phyloP scores from a whole-genome alignment of 352 stramenopile species.

The Blastocystis sp. region DNA sequence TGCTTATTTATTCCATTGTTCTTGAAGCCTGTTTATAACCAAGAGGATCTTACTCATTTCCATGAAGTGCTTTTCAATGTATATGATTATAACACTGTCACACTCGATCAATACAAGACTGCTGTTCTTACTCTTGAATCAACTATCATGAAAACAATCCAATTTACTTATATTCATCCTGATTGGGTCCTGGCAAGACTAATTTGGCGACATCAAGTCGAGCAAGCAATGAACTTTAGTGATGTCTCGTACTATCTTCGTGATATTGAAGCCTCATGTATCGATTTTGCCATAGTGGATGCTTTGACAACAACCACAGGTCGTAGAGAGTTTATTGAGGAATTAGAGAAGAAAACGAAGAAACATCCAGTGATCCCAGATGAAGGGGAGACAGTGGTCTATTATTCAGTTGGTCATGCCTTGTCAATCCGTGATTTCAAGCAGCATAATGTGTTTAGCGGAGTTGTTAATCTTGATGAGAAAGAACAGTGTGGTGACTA shows the following conservation, averaged over 20 bases:
- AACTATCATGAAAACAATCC: background rate
- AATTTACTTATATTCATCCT: background rate
- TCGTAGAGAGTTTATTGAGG: background rate
- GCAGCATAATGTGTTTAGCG: constrained; percentile 9
- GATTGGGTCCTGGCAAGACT: background rate
- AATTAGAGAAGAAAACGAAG: constrained; percentile 35
- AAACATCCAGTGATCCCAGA: background rate
- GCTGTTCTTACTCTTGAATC: background rate
- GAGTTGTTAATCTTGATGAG: background rate
- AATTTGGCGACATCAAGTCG: constrained; percentile 3
- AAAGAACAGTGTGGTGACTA: background rate
- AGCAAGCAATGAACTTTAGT: background rate
- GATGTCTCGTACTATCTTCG: constrained; percentile 3
- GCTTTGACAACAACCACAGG: background rate
- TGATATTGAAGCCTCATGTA: background rate
- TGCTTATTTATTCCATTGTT: constrained; percentile 25
- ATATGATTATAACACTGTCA: background rate
- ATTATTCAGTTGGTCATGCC: constrained; percentile 1
- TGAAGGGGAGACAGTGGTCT: constrained; percentile 47
- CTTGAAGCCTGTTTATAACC: background rate
- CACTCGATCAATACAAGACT: background rate
- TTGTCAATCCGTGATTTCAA: constrained; percentile 25
- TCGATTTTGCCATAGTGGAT: constrained; percentile 34
- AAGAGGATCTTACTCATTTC: background rate
- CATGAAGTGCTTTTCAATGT: background rate